Evolutionary conservation across 169 alveolate species (phyloP), one percentile per base, ranked within the genome.

Genomic region (Amoebophrya sp.): DNA sequence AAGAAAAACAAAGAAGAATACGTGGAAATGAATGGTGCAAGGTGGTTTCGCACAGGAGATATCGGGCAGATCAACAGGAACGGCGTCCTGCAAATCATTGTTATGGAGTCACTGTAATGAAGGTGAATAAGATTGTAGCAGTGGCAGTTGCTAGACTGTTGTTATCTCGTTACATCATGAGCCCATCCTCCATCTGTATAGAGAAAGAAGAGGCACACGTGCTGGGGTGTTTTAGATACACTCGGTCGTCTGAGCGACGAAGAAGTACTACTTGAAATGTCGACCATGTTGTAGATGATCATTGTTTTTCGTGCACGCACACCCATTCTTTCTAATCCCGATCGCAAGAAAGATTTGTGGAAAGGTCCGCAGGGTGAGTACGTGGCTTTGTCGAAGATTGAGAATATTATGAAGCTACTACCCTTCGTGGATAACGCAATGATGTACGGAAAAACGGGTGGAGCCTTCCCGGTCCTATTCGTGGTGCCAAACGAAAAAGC

Each of bases 381-480:
- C 83, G 83, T 65, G 2, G 83, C 83, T 1, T 18, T 65, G 83
- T 12, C 36, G 2, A 65, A 65, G 33, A 65, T 65, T 26, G 83
- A 65, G 26, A 65, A 65, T 36, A 65, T 65, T 6, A 29, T 65
- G 26, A 65, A 65, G 83, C 83, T 65, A 36, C 83, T 65, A 6
- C 83, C 18, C 10, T 65, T 65, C 83, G 83, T 65, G 36, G 83
- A 65, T 26, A 65, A 65, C 83, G 2, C 33, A 6, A 65, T 65
- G 83, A 65, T 65, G 83, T 65, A 65, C 83, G 83, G 83, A 26
- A 65, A 65, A 65, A 65, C 83, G 33, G 83, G 83, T 36, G 83
- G 83, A 6, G 83, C 83, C n/a, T 65, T 65, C 33, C 83, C 83
- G 33, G 83, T 65, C 36, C 2, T 10, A 6, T 65, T 65, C 83